Evolutionary conservation across 1,284 basidiomycete species (phyloP).

Genomic region (Leccinum subspadiceum): DNA sequence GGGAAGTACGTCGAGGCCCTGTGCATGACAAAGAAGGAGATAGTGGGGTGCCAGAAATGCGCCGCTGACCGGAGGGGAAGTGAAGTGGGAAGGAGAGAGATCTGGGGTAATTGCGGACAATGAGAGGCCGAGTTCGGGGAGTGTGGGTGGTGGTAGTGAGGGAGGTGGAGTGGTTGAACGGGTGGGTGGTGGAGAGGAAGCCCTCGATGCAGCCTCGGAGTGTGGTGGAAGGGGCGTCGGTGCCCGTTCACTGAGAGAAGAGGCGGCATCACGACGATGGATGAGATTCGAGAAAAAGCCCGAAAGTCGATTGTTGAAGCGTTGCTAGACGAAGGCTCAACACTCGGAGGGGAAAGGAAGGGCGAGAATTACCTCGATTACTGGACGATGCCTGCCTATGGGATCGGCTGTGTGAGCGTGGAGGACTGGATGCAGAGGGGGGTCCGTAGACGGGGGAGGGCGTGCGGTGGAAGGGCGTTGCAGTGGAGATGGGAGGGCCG

Average conservation of each 20-base stretch:
- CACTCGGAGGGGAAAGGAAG: conserved; percentile 15
- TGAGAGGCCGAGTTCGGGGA: conserved; percentile 73
- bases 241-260: conserved; percentile 33
- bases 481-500: conserved; percentile 31
- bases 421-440: conserved; percentile 22
- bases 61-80: conserved; percentile 68
- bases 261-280: conserved; percentile 57
- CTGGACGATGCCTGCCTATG: conserved; percentile 41
- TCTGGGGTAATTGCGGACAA: conserved; percentile 63
- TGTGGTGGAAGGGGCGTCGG: conserved; percentile 20
- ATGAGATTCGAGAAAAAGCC: conserved; percentile 80
- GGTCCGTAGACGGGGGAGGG: conserved; percentile 25
- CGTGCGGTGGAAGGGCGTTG: conserved; percentile 27
- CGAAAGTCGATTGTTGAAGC: conserved; percentile 69
- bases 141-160: conserved; percentile 60
- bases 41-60: conserved; percentile 77
- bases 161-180: conserved; percentile 71
- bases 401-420: conserved; percentile 31
- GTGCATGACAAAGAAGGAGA: conserved; percentile 77
- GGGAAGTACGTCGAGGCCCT: conserved; percentile 78
- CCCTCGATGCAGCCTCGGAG: conserved; percentile 39
- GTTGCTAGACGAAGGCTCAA: conserved; percentile 40
- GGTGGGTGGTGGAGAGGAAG: conserved; percentile 48
- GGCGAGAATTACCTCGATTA: conserved; percentile 42
- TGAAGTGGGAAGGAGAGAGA: conserved; percentile 73